These are phyloP conservation scores for Boletus reticuloceps DNA, from an alignment of 768 basidiomycete species.

Conservation along the genomic window DNA sequence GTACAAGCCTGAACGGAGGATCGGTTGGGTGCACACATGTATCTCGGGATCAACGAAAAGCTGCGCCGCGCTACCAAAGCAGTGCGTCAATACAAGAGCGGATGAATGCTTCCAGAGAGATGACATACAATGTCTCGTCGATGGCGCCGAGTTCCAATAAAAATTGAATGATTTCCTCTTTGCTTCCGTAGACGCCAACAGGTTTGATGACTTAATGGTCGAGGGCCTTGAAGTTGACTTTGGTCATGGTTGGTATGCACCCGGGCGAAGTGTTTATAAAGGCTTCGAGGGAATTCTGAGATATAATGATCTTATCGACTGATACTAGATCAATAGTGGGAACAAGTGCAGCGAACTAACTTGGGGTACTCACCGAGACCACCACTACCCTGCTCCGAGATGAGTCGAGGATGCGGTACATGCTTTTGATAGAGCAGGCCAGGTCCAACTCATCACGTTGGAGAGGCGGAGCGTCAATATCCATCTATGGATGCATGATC, in stretches of 20 bases:
- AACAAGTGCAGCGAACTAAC: neutral
- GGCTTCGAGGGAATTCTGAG: slow-evolving; percentile 44
- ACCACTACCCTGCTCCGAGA: slow-evolving; percentile 48
- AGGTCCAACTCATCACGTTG: slow-evolving; percentile 20
- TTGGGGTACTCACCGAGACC: slow-evolving; percentile 42
- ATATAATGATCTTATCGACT: slow-evolving; percentile 66
- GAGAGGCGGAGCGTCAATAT: slow-evolving; percentile 2
- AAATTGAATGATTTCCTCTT: slow-evolving; percentile 46
- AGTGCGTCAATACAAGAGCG: neutral
- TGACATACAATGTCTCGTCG: slow-evolving; percentile 39
- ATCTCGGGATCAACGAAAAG: slow-evolving; percentile 9
- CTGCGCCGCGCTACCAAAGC: slow-evolving; percentile 6
- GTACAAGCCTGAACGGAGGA: slow-evolving; percentile 23
- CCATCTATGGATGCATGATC: slow-evolving; percentile 15
- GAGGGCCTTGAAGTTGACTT: too few species aligned
- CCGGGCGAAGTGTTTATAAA: slow-evolving; percentile 51
- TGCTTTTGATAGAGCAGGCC: slow-evolving; percentile 36
- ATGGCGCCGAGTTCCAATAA: slow-evolving; percentile 37
- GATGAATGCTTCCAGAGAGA: neutral
- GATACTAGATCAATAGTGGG: neutral
- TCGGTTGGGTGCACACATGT: slow-evolving; percentile 1
- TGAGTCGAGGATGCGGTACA: slow-evolving; percentile 55
- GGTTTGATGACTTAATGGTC: slow-evolving; percentile 37
- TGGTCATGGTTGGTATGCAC: slow-evolving; percentile 26
- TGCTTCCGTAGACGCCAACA: slow-evolving; percentile 57